phyloP scores from a whole-genome alignment of 1,139 yeast genomes.

The Suhomyces kunorum region DNA sequence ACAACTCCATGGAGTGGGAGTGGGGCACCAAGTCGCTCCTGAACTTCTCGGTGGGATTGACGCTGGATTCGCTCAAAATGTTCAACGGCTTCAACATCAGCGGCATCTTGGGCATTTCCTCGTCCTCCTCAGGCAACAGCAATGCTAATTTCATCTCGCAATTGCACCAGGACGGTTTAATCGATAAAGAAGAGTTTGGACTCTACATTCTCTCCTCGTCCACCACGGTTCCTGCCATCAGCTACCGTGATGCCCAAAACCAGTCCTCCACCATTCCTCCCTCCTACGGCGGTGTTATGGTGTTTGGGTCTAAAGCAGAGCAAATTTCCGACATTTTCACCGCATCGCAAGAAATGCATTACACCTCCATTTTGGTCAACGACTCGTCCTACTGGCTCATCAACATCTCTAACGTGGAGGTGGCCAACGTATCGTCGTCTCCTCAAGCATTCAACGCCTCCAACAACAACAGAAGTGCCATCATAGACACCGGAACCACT shows the following conservation, averaged over 20 bases:
- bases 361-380: slow-evolving; percentile 41
- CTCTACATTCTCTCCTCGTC: slow-evolving; percentile 24
- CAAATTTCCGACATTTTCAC: slow-evolving; percentile 10
- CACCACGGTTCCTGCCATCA: slow-evolving; percentile 18
- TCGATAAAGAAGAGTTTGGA: slow-evolving; percentile 27
- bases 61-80: slow-evolving; percentile 52
- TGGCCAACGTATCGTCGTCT: slow-evolving; percentile 27
- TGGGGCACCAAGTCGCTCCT: slow-evolving; percentile 21
- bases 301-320: slow-evolving; percentile 27
- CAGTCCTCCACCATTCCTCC: slow-evolving; percentile 4
- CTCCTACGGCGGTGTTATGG: slow-evolving; percentile 29
- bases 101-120: slow-evolving; percentile 61
- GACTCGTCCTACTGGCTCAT: slow-evolving; percentile 55
- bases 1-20: slow-evolving; percentile 15
- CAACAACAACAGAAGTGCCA: slow-evolving; percentile 39
- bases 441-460: slow-evolving; percentile 5
- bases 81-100: slow-evolving; percentile 55
- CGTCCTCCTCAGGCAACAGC: slow-evolving; percentile 14
- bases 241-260: slow-evolving; percentile 9
- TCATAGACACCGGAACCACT: slow-evolving; percentile 70
- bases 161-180: slow-evolving; percentile 18
- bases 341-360: slow-evolving; percentile 20
- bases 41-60: slow-evolving; percentile 55
- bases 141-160: slow-evolving; percentile 26
- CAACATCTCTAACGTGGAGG: slow-evolving; percentile 37